phyloP scores from a whole-genome alignment of 768 basidiomycete species.

The Lyophyllum shimeji region DNA sequence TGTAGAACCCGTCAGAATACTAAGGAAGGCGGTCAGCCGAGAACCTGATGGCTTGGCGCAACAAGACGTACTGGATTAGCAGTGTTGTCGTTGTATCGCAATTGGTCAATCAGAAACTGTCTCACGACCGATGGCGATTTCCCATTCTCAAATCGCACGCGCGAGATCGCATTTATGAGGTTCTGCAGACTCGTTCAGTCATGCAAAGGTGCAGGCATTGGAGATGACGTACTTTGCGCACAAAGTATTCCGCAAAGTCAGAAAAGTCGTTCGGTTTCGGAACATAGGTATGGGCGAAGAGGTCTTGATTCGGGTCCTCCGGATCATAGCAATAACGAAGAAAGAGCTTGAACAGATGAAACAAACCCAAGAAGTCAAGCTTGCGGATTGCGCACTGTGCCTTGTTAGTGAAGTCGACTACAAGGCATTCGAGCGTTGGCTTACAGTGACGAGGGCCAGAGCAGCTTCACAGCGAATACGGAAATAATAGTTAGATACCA shows the following conservation, averaged over 20 bases:
- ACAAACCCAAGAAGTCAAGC: conserved; percentile 87
- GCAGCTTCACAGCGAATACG: conserved; percentile 96
- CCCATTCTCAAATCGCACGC: conserved; percentile 83
- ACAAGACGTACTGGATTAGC: conserved; percentile 67
- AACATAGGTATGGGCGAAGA: conserved; percentile 87
- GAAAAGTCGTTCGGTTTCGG: conserved; percentile 94
- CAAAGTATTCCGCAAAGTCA: conserved; percentile 90
- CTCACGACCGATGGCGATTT: conserved; percentile 85
- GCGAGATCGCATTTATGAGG: conserved; percentile 79
- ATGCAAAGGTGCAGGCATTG: background rate
- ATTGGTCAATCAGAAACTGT: conserved; percentile 85
- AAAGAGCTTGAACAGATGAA: conserved; percentile 95
- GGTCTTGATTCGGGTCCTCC: conserved; percentile 75
- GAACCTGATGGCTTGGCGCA: background rate
- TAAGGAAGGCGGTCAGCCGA: conserved; percentile 26
- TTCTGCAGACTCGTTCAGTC: conserved; percentile 41
- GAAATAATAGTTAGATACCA: conserved; percentile 95
- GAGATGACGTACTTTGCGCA: conserved; percentile 71
- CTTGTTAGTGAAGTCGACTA: conserved; percentile 6
- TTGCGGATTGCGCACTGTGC: conserved; percentile 78
- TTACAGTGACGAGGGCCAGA: conserved; percentile 74
- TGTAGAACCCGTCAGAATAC: conserved; percentile 92
- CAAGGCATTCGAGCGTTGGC: conserved; percentile 24
- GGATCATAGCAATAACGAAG: conserved; percentile 89
- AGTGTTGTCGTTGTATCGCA: conserved; percentile 96